A percentile compares a stretch with the other conserved stretches of the same genome.
These are phyloP conservation scores for Neoboletus brunneissimus DNA, from an alignment of 768 basidiomycete species.

Conservation along the genomic window DNA sequence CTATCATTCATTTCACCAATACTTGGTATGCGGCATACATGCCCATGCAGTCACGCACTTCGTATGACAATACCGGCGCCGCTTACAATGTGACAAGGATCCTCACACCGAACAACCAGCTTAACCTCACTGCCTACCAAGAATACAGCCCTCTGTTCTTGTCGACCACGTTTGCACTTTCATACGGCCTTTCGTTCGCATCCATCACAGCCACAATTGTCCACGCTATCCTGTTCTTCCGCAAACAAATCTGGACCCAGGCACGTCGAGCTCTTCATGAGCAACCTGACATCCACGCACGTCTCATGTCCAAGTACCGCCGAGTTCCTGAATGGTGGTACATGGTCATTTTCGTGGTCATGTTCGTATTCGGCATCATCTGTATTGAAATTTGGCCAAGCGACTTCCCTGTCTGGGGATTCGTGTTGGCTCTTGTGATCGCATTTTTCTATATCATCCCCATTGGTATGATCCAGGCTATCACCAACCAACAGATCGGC, in stretches of 20 bases:
- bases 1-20: constrained; percentile 34
- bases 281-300: constrained; percentile 58
- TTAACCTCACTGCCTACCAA: constrained; percentile 36
- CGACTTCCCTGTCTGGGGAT: constrained; percentile 42
- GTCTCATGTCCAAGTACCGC: constrained; percentile 55
- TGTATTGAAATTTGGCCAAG: constrained; percentile 66
- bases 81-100: constrained; percentile 40
- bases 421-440: constrained; percentile 40
- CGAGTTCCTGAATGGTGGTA: constrained; percentile 68
- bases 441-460: constrained; percentile 70
- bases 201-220: constrained; percentile 39
- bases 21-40: constrained; percentile 39
- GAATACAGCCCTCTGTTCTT: constrained; percentile 42
- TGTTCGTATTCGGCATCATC: constrained; percentile 60
- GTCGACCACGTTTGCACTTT: constrained; percentile 50
- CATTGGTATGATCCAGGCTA: constrained; percentile 72
- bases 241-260: constrained; percentile 53
- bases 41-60: constrained; percentile 40
- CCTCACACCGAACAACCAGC: constrained; percentile 31
- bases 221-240: constrained; percentile 51
- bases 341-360: constrained; percentile 38
- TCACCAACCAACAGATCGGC: constrained; percentile 77
- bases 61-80: constrained; percentile 43
- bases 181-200: constrained; percentile 49
- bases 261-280: constrained; percentile 50